Evolutionary conservation across 2,329 filamentous ascomycete species (phyloP).

Genomic region (Juglanconis sp.): DNA sequence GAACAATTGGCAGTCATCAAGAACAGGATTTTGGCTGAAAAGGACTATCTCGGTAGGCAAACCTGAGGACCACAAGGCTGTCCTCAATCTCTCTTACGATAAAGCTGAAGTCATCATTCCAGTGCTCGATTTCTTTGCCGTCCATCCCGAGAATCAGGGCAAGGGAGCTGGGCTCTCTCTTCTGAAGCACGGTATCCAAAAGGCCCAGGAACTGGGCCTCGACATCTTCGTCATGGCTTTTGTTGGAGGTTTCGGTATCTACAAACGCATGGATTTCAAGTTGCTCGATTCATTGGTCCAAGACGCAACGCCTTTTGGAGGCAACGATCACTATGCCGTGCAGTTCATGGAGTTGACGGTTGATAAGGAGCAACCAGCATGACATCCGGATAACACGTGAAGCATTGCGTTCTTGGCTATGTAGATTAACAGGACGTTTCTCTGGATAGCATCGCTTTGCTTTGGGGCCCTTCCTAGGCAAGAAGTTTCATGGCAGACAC

Average conservation of each 20-base stretch:
- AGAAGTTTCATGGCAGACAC: no score
- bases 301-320: constrained; percentile 22
- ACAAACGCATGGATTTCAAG: constrained; percentile 23
- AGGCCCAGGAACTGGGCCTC: constrained; percentile 22
- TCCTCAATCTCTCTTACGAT: not conserved
- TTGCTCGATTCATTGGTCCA: constrained; percentile 20
- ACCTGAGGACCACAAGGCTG: not conserved
- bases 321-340: constrained; percentile 20
- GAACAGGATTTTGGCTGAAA: constrained; percentile 11
- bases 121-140: constrained; percentile 26
- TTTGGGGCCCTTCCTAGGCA: no score
- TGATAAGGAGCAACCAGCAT: not conserved
- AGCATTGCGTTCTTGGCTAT: no score
- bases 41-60: constrained; percentile 19
- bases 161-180: constrained; percentile 23
- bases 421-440: no score
- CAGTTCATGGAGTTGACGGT: constrained; percentile 23
- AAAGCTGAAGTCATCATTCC: not conserved
- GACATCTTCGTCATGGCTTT: constrained; percentile 24
- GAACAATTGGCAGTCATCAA: constrained; percentile 13
- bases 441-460: no score
- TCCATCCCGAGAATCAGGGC: constrained; percentile 22
- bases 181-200: constrained; percentile 20
- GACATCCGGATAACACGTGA: no score
- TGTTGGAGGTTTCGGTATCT: constrained; percentile 19